A percentile compares a stretch with the other conserved stretches of the same genome.
Evolutionary conservation across 495 filamentous ascomycete genomes (phyloP).

Genomic region (Chaetomidium leptoderma): DNA sequence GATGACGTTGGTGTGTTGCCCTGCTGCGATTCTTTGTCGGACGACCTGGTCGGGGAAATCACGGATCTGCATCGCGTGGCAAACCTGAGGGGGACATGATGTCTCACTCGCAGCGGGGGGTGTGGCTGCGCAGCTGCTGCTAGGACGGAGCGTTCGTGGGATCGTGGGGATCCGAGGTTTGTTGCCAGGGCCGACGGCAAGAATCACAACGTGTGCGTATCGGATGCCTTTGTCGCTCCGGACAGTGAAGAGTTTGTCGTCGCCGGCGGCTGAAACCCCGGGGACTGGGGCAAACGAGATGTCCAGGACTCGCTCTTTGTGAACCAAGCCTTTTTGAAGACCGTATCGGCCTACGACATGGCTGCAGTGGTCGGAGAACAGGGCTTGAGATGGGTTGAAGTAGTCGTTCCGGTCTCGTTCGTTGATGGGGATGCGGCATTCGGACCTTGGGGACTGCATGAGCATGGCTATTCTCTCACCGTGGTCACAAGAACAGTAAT

Average conservation of each 20-base stretch:
- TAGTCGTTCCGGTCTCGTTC: slow-evolving; percentile 1
- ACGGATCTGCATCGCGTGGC: not conserved
- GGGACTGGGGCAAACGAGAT: not conserved
- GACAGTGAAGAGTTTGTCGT: not conserved
- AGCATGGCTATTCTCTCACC: not conserved
- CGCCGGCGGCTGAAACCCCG: not conserved
- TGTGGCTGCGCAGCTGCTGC: no score
- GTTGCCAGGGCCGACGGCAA: not conserved
- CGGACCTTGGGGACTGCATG: not conserved
- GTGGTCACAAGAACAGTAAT: not conserved
- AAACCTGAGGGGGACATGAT: not conserved
- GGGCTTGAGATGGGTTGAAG: not conserved
- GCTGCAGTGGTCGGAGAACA: not conserved
- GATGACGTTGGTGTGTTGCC: not conserved
- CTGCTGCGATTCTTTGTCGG: not conserved
- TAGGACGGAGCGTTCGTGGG: not conserved
- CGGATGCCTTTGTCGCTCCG: not conserved
- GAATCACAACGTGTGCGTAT: not conserved
- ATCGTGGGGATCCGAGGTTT: not conserved
- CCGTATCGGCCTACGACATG: not conserved
- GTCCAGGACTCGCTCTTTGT: not conserved
- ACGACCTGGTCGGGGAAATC: not conserved
- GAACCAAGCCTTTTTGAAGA: not conserved
- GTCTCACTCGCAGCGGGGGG: no score
- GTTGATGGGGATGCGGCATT: not conserved